These are phyloP conservation scores for Pisolithus marmoratus DNA, from an alignment of 768 basidiomycete species.

Conservation along the genomic window DNA sequence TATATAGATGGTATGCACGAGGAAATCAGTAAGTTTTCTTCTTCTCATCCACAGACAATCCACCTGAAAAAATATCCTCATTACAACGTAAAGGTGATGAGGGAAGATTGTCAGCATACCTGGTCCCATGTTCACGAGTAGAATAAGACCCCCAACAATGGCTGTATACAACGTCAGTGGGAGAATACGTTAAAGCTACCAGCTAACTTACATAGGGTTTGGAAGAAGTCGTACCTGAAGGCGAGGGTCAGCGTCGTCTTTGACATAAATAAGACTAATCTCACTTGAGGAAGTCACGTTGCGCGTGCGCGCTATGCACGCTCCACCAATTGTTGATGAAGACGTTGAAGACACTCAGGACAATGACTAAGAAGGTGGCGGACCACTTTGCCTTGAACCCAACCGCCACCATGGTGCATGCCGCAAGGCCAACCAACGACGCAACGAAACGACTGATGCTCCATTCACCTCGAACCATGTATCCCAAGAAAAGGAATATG, in stretches of 20 bases:
- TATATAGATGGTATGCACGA: background rate
- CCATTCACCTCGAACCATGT: slow-evolving; percentile 93
- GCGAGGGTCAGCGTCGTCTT: slow-evolving; percentile 17
- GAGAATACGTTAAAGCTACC: background rate
- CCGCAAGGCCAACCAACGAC: slow-evolving; percentile 83
- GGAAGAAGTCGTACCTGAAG: slow-evolving; percentile 95
- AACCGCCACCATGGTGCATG: slow-evolving; percentile 93
- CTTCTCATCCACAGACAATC: slow-evolving; percentile 97
- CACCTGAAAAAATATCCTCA: slow-evolving; percentile 45
- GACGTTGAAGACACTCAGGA: slow-evolving; percentile 92
- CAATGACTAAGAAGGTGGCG: slow-evolving; percentile 88
- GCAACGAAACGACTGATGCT: slow-evolving; percentile 80
- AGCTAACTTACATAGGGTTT: slow-evolving; percentile 65
- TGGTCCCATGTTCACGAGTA: slow-evolving; percentile 98
- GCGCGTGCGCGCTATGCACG: slow-evolving; percentile 86
- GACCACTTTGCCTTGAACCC: slow-evolving; percentile 99
- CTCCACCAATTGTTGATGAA: slow-evolving; percentile 99
- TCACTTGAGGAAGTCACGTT: slow-evolving; percentile 96
- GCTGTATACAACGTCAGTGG: slow-evolving; percentile 33
- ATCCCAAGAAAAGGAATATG: slow-evolving; percentile 98
- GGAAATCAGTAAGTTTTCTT: slow-evolving; percentile 79
- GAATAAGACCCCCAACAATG: slow-evolving; percentile 94
- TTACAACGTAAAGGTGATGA: background rate
- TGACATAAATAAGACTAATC: slow-evolving; percentile 21
- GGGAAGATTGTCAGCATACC: slow-evolving; percentile 40